These are phyloP conservation scores for Lepidium aucheri DNA, from an alignment of 345 rosid genomes.

Conservation along the genomic window DNA sequence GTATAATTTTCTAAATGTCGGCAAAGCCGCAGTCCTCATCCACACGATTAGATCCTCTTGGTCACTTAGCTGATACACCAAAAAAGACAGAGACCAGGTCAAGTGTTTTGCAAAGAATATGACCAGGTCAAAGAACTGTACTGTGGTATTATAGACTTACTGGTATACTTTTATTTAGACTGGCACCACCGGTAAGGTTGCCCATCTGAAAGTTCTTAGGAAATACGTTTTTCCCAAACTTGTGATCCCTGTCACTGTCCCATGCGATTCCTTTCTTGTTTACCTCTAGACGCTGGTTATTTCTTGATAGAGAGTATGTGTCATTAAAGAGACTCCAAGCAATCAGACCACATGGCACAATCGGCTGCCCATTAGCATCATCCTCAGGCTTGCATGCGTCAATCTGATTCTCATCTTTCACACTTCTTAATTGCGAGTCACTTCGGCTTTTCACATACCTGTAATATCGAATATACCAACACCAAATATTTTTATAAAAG, in stretches of 20 bases:
- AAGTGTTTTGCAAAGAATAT: slow-evolving; percentile 1
- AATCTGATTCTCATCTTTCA: slow-evolving; percentile 28
- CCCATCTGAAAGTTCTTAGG: slow-evolving; percentile 78
- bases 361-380: slow-evolving; percentile 21
- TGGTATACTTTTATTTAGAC: slow-evolving; percentile 29
- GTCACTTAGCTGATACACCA: slow-evolving; percentile 55
- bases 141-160: slow-evolving; percentile 37
- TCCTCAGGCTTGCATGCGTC: slow-evolving; percentile 62
- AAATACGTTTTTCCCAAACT: slow-evolving; percentile 71
- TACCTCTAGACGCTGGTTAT: slow-evolving; percentile 34
- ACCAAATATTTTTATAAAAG: no score
- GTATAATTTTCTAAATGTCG: slow-evolving; percentile 91
- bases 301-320: slow-evolving; percentile 53
- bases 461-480: slow-evolving; percentile 8
- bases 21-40: slow-evolving; percentile 99
- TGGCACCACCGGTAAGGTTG: slow-evolving; percentile 50
- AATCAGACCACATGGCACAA: slow-evolving; percentile 95
- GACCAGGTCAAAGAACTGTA: not conserved
- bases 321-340: slow-evolving; percentile 99
- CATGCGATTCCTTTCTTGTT: slow-evolving; percentile 72
- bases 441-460: slow-evolving; percentile 96
- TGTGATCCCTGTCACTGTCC: slow-evolving; percentile 89
- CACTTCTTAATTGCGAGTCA: slow-evolving; percentile 52
- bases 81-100: not conserved
- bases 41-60: slow-evolving; percentile 97